Evolutionary conservation across 2,329 filamentous ascomycete species (phyloP), one percentile per base, ranked within the genome.

Genomic region (Monilinia laxa): DNA sequence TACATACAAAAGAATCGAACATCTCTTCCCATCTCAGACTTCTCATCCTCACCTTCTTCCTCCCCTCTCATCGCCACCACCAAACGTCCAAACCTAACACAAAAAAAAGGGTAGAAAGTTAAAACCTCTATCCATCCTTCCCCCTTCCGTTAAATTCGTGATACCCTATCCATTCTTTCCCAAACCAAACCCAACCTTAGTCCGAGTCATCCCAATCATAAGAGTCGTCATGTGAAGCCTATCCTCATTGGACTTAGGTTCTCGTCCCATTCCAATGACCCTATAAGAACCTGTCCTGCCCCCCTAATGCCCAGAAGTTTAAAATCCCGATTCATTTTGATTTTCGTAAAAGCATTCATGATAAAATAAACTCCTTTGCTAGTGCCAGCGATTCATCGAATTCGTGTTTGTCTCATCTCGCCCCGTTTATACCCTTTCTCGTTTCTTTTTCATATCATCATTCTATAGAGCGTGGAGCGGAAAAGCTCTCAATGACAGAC

Each of bases 1-100:
- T 60, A 60, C 42, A 60, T 60, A 60, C 58, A 60, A 23, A 60
- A 60, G 58, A 60, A 60, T 60, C 28, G 58, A 51, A 60, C 28
- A 49, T 51, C n/a, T 60, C 58, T 20, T 60, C 58, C 28, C 58
- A 38, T 60, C 58, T 51, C 31, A 38, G n/a, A 38, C 28, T 51
- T 49, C 28, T 10, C 4, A 51, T 38, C 31, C 10, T 38, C 45
- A 51, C 28, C 23, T 23, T 51, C 57, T 60, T 60, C 3, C 4
- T 25, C 49, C 49, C 35, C 57, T 25, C 28, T 38, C 20, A 23
- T 38, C 58, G 47, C 45, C 45, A 51, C 20, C 28, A 51, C 20
- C 28, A 60, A 51, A 23, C 42, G 42, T 45, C 12, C 57, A 49
- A 35, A 35, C 28, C 4, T 38, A 51, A 51, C 45, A 51, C 58